Evolutionary conservation across 495 filamentous ascomycete species (phyloP).

Genomic region (Recurvomyces mirabilis): DNA sequence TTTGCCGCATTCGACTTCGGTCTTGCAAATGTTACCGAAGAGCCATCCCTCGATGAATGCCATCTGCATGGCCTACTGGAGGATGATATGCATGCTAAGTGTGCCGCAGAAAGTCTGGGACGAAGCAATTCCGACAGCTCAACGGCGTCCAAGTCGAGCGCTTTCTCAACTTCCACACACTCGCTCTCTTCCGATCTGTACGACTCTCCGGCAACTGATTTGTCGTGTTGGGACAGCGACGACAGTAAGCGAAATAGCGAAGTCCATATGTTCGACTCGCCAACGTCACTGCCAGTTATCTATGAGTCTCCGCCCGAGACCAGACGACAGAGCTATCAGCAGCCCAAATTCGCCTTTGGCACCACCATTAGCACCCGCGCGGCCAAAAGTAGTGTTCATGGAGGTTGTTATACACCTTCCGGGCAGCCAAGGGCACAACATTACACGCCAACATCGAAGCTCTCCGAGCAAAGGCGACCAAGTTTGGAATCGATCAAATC

Average conservation of each 20-base stretch:
- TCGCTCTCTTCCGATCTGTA: neutral
- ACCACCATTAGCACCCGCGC: too few species aligned
- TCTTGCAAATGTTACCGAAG: conserved; percentile 5
- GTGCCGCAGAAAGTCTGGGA: too few species aligned
- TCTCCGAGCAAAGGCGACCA: neutral
- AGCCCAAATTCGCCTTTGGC: neutral
- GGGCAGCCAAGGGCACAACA: neutral
- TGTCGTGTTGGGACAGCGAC: conserved; percentile 5
- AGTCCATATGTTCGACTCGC: neutral
- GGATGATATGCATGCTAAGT: too few species aligned
- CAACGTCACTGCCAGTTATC: neutral
- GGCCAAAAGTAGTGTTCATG: too few species aligned
- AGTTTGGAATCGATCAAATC: neutral
- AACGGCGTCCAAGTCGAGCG: too few species aligned
- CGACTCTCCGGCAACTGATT: conserved; percentile 5
- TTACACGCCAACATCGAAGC: neutral
- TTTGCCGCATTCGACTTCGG: conserved; percentile 13
- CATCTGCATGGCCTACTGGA: too few species aligned
- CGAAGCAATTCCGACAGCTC: too few species aligned
- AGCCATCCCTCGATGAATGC: conserved; percentile 11
- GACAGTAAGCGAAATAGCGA: conserved; percentile 6
- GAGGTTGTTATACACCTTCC: conserved; percentile 1
- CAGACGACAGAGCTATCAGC: conserved; percentile 4
- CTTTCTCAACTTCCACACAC: neutral
- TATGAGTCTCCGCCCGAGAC: neutral